A percentile compares a stretch with the other conserved stretches of the same genome.
phyloP scores from a whole-genome alignment of 1,284 basidiomycete species.

The Trametes versicolor region DNA sequence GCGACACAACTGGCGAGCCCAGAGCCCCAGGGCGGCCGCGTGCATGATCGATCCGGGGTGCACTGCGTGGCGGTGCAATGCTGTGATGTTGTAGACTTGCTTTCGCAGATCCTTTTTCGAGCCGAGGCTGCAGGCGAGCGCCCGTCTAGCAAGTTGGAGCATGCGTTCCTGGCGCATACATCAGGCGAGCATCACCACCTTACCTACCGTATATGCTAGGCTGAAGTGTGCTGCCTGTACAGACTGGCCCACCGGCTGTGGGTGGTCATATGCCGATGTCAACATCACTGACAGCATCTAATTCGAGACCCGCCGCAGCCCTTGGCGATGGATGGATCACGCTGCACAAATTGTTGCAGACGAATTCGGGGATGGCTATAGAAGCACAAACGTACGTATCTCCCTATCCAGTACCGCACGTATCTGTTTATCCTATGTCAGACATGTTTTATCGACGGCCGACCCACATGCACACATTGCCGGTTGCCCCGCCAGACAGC shows the following conservation, averaged over 20 bases:
- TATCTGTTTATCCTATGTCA: too few species aligned
- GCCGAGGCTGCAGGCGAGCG: not conserved
- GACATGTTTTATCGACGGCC: not conserved
- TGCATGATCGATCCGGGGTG: not conserved
- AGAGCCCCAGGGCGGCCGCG: not conserved
- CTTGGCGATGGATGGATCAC: not conserved
- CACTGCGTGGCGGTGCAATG: slow-evolving; percentile 9
- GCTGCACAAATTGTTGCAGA: not conserved
- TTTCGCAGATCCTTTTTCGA: not conserved
- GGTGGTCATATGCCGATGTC: not conserved
- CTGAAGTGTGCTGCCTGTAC: not conserved
- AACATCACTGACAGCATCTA: not conserved
- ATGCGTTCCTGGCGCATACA: not conserved
- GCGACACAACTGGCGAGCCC: not conserved
- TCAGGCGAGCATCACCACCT: slow-evolving; percentile 1
- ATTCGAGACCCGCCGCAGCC: slow-evolving; percentile 2
- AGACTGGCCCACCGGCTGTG: not conserved
- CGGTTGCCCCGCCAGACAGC: not conserved
- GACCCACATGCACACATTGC: not conserved
- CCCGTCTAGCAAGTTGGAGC: not conserved
- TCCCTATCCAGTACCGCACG: not conserved
- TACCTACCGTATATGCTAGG: not conserved
- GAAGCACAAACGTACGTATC: not conserved
- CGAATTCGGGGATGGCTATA: not conserved
- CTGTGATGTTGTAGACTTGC: not conserved